phyloP scores from a whole-genome alignment of 768 basidiomycete species.

The Suillus bovinus region DNA sequence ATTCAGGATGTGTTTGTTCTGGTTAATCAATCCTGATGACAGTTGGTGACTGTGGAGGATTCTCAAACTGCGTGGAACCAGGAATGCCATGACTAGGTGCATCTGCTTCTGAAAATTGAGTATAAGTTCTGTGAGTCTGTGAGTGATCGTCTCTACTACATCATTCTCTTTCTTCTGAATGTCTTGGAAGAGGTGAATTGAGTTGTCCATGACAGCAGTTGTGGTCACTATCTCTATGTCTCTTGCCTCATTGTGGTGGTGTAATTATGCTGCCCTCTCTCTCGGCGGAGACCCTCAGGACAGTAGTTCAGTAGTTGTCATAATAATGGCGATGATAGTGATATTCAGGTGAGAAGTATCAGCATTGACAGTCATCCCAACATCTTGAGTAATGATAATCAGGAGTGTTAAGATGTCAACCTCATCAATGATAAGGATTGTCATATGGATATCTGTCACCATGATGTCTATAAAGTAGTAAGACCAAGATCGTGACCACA shows the following conservation, averaged over 20 bases:
- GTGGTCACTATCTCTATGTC: background rate
- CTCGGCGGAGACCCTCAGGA: conserved; percentile 14
- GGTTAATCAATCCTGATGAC: conserved; percentile 28
- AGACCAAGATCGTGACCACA: conserved; percentile 12
- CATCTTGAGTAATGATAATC: background rate
- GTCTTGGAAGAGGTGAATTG: background rate
- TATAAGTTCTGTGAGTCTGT: conserved; percentile 12
- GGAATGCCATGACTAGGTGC: background rate
- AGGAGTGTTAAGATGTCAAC: conserved; percentile 11
- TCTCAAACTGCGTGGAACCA: conserved; percentile 12
- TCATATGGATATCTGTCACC: conserved; percentile 8
- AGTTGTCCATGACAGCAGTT: background rate
- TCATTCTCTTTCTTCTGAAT: background rate
- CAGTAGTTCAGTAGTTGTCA: conserved; percentile 7
- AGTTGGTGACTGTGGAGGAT: conserved; percentile 26
- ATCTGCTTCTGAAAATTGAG: conserved; percentile 12
- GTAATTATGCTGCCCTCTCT: conserved; percentile 2
- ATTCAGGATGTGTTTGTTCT: conserved; percentile 6
- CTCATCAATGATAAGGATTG: conserved; percentile 7
- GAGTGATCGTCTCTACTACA: conserved; percentile 2
- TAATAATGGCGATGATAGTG: conserved; percentile 6
- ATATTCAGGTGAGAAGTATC: conserved; percentile 18
- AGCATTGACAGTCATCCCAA: conserved; percentile 7
- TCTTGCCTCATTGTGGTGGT: background rate
- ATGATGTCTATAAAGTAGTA: conserved; percentile 19